Conservation (phyloP, 805 yeast species). For the Saccharomycopsis fibuligera region DNA sequence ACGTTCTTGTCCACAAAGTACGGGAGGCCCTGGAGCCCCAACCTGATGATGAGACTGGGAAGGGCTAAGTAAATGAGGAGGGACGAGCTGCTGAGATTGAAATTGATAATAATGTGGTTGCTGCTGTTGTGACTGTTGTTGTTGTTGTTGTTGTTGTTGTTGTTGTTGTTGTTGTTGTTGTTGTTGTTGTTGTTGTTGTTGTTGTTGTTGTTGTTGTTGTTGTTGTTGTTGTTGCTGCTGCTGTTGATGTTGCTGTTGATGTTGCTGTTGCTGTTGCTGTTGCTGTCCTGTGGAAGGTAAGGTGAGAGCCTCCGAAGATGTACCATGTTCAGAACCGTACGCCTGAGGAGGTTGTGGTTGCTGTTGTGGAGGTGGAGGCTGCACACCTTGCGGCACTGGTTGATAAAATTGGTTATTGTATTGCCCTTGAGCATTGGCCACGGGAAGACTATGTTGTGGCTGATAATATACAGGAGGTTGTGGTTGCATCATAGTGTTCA, state of each 20-base stretch:
- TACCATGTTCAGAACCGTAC: too few species aligned
- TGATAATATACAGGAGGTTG: conserved; percentile 1
- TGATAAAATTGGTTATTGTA: neutral
- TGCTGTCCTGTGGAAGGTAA: neutral
- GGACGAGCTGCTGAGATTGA: too few species aligned
- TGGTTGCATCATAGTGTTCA: neutral
- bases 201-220: conserved; percentile 7
- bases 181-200: neutral
- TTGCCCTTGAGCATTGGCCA: neutral
- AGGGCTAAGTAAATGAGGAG: too few species aligned
- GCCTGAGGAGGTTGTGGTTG: too few species aligned
- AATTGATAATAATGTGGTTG: conserved; percentile 18
- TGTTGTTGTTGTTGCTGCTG: conserved; percentile 17
- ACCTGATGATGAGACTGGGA: too few species aligned
- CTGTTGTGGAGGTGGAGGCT: conserved; percentile 6
- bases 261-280: conserved; percentile 9
- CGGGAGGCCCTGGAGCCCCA: too few species aligned
- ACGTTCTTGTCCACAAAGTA: too few species aligned
- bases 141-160: conserved; percentile 21
- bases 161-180: conserved; percentile 3
- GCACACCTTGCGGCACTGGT: conserved; percentile 8
- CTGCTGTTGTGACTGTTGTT: conserved; percentile 21
- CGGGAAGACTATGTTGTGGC: neutral
- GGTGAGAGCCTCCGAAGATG: too few species aligned
- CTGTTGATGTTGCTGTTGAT: conserved; percentile 19